These are phyloP conservation scores for Silene uniflora DNA, from an alignment of 148 eudicot genomes.

Conservation along the genomic window DNA sequence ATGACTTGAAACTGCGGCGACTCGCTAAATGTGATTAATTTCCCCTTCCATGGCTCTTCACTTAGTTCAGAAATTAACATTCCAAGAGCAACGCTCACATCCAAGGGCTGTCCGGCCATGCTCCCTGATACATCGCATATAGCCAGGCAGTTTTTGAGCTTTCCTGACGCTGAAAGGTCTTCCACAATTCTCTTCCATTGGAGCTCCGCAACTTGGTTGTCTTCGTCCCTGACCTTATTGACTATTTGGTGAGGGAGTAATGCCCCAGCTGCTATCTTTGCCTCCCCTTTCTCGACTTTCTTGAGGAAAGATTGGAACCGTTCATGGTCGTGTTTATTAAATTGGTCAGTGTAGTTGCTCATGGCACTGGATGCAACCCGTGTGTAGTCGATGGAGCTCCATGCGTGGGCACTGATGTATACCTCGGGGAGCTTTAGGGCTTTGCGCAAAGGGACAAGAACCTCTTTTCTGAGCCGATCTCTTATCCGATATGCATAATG, in stretches of 20 bases:
- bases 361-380: conserved; percentile 53
- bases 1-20: conserved; percentile 26
- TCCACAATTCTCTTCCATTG: conserved; percentile 51
- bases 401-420: conserved; percentile 33
- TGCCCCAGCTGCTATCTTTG: conserved; percentile 46
- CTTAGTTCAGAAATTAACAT: conserved; percentile 29
- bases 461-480: conserved; percentile 42
- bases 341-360: conserved; percentile 34
- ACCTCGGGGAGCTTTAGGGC: conserved; percentile 48
- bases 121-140: conserved; percentile 46
- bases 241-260: conserved; percentile 53
- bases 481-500: conserved; percentile 42
- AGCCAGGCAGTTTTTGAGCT: conserved; percentile 39
- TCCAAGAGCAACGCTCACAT: conserved; percentile 45
- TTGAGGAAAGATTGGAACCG: conserved; percentile 35
- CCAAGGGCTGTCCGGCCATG: conserved; percentile 38
- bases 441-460: conserved; percentile 45
- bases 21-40: conserved; percentile 29
- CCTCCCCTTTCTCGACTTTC: conserved; percentile 36
- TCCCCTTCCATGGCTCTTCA: conserved; percentile 38
- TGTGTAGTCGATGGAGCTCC: conserved; percentile 32
- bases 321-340: conserved; percentile 26
- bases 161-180: conserved; percentile 33
- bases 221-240: neutral
- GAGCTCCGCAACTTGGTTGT: conserved; percentile 34